Conservation (phyloP, 192 early-diverging fungal species). For the Gigaspora rosea region DNA sequence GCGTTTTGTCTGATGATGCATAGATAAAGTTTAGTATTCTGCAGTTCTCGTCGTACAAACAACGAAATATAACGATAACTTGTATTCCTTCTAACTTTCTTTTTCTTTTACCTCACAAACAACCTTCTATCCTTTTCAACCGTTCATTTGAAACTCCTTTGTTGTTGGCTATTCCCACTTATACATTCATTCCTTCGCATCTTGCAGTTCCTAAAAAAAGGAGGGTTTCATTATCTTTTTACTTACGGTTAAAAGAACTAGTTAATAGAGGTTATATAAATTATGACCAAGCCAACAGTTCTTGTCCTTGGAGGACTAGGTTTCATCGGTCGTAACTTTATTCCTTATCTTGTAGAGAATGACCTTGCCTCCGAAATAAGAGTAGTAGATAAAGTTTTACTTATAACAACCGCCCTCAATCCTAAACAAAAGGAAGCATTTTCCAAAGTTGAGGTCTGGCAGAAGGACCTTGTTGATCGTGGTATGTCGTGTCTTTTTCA, state of each 20-base stretch:
- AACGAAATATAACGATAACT: too few species aligned
- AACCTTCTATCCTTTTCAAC: background rate
- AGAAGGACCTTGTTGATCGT: constrained; percentile 73
- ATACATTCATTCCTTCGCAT: constrained; percentile 6
- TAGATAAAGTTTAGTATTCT: too few species aligned
- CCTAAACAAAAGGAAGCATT: constrained; percentile 65
- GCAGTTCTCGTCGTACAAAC: too few species aligned
- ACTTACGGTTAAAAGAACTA: background rate
- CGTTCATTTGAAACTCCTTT: background rate
- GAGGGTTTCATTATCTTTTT: background rate
- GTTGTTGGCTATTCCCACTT: background rate
- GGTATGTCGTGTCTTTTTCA: constrained; percentile 49
- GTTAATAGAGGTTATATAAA: background rate
- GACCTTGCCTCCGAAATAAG: constrained; percentile 63
- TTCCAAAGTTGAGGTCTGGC: constrained; percentile 74
- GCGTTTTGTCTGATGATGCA: too few species aligned
- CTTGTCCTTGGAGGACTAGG: constrained; percentile 84
- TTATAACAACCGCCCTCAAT: constrained; percentile 76
- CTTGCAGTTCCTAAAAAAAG: background rate
- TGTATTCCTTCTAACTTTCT: background rate
- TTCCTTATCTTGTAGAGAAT: constrained; percentile 68
- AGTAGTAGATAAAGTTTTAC: constrained; percentile 81
- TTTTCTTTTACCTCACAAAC: background rate
- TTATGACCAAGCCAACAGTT: constrained; percentile 47
- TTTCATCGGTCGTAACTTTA: constrained; percentile 82